Conservation (phyloP, 345 rosid species). For the Cardamine chenopodiifolia region DNA sequence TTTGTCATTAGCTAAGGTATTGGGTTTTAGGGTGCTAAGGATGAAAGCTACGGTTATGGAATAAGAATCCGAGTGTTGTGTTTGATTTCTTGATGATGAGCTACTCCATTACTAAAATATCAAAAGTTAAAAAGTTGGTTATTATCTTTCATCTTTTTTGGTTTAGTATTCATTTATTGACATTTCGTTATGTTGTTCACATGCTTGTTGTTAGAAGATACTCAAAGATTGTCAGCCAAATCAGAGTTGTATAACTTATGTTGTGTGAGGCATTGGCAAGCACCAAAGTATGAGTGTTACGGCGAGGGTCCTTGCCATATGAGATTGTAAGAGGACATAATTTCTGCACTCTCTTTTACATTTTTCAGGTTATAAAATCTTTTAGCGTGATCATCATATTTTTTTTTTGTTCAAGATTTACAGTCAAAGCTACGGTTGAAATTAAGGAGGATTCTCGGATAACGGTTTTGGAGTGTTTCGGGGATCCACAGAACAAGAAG, state of each 20-base stretch:
- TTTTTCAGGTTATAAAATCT: not conserved
- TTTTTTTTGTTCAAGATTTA: constrained; percentile 47
- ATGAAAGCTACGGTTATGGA: not conserved
- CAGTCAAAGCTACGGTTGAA: constrained; percentile 48
- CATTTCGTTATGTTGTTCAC: not conserved
- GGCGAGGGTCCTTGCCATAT: constrained; percentile 53
- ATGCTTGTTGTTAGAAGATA: constrained; percentile 38
- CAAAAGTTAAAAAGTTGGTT: not conserved
- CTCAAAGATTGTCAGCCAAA: constrained; percentile 41
- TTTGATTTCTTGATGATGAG: not conserved
- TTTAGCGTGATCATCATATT: not conserved
- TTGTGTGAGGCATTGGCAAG: constrained; percentile 51
- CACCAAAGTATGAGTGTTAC: constrained; percentile 55
- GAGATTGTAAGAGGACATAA: constrained; percentile 48
- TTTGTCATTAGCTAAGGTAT: not conserved
- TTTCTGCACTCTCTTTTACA: not conserved
- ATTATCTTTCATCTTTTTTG: not conserved
- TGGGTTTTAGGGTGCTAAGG: not conserved
- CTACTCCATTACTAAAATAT: not conserved
- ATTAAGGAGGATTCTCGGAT: constrained; percentile 33
- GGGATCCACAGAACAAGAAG: constrained; percentile 50
- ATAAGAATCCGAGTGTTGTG: not conserved
- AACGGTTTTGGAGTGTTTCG: constrained; percentile 51
- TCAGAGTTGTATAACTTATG: constrained; percentile 53
- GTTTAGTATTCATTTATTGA: not conserved